Conservation (phyloP, 257 asterid species). For the Craterostigma plantagineum region DNA sequence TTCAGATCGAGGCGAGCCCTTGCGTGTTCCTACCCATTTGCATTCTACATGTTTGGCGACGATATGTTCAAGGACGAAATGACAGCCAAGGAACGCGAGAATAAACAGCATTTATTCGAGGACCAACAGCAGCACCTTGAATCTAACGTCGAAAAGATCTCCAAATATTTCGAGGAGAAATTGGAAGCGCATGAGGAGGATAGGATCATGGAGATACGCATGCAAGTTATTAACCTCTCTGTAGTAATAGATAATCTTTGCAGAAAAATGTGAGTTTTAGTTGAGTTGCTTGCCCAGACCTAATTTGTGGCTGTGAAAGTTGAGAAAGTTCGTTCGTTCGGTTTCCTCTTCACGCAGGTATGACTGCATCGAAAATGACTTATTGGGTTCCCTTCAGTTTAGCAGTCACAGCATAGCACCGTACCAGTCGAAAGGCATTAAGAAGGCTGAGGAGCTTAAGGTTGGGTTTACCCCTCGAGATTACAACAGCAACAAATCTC, state of each 20-base stretch:
- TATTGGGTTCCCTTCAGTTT: slow-evolving; percentile 68
- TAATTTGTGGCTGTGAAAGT: neutral
- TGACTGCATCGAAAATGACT: slow-evolving; percentile 80
- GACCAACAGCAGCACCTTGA: slow-evolving; percentile 99
- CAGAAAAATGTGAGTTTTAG: slow-evolving; percentile 55
- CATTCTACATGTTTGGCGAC: slow-evolving; percentile 85
- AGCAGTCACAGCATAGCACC: slow-evolving; percentile 68
- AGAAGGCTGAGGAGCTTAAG: slow-evolving; percentile 58
- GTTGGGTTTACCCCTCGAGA: slow-evolving; percentile 27
- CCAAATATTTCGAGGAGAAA: slow-evolving; percentile 72
- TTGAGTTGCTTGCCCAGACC: neutral
- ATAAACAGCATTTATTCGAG: slow-evolving; percentile 74
- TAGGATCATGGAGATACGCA: slow-evolving; percentile 40
- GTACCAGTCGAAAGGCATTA: slow-evolving; percentile 84
- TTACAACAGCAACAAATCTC: slow-evolving; percentile 9
- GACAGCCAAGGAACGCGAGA: slow-evolving; percentile 42
- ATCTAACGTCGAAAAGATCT: slow-evolving; percentile 75
- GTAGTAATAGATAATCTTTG: slow-evolving; percentile 62
- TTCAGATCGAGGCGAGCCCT: slow-evolving; percentile 87
- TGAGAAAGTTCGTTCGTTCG: slow-evolving; percentile 5
- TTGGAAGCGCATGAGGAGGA: slow-evolving; percentile 40
- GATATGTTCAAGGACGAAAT: slow-evolving; percentile 75
- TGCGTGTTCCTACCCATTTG: slow-evolving; percentile 86
- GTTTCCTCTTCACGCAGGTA: slow-evolving; percentile 50
- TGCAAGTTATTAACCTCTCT: slow-evolving; percentile 66